These are phyloP conservation scores for Aspergillus arachidicola DNA, from an alignment of 2,329 filamentous ascomycete genomes.

Conservation along the genomic window DNA sequence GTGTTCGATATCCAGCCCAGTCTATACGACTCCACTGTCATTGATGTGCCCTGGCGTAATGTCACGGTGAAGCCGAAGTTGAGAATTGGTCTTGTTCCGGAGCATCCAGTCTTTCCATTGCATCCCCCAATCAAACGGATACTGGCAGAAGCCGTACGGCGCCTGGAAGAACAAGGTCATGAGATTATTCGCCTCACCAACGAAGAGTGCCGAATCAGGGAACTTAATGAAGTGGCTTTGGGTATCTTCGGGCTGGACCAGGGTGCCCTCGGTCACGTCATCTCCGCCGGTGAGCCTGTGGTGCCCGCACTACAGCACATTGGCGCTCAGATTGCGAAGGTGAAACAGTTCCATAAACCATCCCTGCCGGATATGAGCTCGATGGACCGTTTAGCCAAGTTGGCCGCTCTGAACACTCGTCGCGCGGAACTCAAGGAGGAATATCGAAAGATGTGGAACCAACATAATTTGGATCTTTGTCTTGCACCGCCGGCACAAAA, in stretches of 20 bases:
- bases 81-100: slow-evolving; percentile 51
- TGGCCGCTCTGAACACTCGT: slow-evolving; percentile 27
- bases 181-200: slow-evolving; percentile 37
- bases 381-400: slow-evolving; percentile 18
- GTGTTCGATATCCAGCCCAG: slow-evolving; percentile 17
- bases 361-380: slow-evolving; percentile 14
- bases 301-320: slow-evolving; percentile 23
- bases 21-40: slow-evolving; percentile 22
- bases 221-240: slow-evolving; percentile 24
- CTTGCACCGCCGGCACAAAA: slow-evolving; percentile 51
- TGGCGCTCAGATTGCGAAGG: slow-evolving; percentile 9
- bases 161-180: slow-evolving; percentile 49
- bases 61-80: slow-evolving; percentile 28
- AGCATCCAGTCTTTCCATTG: slow-evolving; percentile 50
- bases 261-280: slow-evolving; percentile 17
- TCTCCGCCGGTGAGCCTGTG: slow-evolving; percentile 28
- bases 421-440: slow-evolving; percentile 35
- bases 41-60: slow-evolving; percentile 25
- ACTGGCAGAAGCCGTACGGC: slow-evolving; percentile 41
- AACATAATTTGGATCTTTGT: slow-evolving; percentile 53
- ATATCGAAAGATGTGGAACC: slow-evolving; percentile 47
- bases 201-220: slow-evolving; percentile 16
- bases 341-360: slow-evolving; percentile 2
- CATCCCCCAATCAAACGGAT: slow-evolving; percentile 53
- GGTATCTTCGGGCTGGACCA: slow-evolving; percentile 27